phyloP scores from a whole-genome alignment of 2,329 filamentous ascomycete genomes.

The Alternaria viburni region DNA sequence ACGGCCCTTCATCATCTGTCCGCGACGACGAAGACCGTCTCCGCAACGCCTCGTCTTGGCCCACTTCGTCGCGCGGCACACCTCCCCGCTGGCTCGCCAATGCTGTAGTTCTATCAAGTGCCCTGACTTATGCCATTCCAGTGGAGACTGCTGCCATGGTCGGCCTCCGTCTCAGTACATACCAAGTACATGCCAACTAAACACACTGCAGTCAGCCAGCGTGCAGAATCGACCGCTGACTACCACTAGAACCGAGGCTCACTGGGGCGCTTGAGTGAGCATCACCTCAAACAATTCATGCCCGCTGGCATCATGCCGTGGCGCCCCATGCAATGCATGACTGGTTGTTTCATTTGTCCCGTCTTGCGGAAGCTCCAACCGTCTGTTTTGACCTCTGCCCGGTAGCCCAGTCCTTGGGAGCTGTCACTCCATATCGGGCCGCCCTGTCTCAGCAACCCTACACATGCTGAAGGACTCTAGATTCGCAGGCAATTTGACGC shows the following conservation, averaged over 20 bases:
- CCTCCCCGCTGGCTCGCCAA: background rate
- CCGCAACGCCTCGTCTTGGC: background rate
- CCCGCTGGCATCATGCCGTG: constrained; percentile 1
- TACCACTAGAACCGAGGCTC: background rate
- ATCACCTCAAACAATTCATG: constrained; percentile 3
- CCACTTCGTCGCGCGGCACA: background rate
- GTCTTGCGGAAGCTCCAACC: background rate
- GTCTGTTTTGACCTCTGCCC: constrained; percentile 2
- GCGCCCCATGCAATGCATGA: constrained; percentile 6
- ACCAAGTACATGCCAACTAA: background rate
- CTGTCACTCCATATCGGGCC: constrained; percentile 10
- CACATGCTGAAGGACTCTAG: background rate
- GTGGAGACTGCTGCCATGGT: background rate
- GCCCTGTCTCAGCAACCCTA: constrained; percentile 6
- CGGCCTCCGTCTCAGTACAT: background rate
- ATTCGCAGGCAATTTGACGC: background rate
- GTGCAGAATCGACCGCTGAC: background rate
- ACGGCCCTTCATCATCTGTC: constrained; percentile 8
- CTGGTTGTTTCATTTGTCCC: background rate
- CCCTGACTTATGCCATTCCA: background rate
- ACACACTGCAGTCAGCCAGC: background rate
- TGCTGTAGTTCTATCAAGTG: background rate
- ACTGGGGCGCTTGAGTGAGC: background rate
- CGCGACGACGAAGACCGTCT: constrained; percentile 4
- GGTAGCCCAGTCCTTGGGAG: constrained; percentile 11